Evolutionary conservation across 768 basidiomycete genomes (phyloP), one percentile per base, ranked within the genome.

Genomic region (Pisolithus orientalis): DNA sequence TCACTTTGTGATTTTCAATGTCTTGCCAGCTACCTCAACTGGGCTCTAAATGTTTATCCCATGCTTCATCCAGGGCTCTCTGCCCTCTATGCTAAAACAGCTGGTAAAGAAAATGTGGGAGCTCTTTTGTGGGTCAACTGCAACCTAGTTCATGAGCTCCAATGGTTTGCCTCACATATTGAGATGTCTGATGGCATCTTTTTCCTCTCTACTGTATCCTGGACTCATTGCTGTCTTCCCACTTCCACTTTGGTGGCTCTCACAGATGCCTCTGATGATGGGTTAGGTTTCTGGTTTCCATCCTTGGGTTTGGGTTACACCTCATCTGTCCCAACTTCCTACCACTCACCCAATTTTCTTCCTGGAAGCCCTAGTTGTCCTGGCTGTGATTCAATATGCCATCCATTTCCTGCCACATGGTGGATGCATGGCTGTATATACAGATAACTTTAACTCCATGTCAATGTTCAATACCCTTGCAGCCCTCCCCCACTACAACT

Each of bases 21-120:
- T 0, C 49, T 75, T 2, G 65, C 64, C 0, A 75, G 75, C 0
- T 70, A 64, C 56, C 38, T 70, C 11, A 77, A 75, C 51, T 77
- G 75, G 73, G 48, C 17, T 51, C 73, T 5, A 21, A 77, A 76
- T 48, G 68, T 68, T 2, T 73, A 60, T 44, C 74, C 75, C 0
- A 52, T 69, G 0, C 58, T 78, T 0, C 57, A 62, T 0, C 75
- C 75, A 0, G 62, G 56, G 0, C 58, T 79, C 0, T 67, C 51
- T 13, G 53, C 58, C 0, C 3, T 75, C 0, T 78, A 77, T 52
- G 49, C 54, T 0, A 75, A 76, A 49, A 70, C 69, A 0, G 27
- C 53, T 0, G 72, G 73, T 0, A 72, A 67, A 21, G n/a, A 21
- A 21, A 47, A 0, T 4, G 17, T 0, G 28, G 13, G 0, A 3